Evolutionary conservation across 1,139 yeast species (phyloP), one percentile per base, ranked within the genome.

Genomic region (Suhomyces wounanorum): DNA sequence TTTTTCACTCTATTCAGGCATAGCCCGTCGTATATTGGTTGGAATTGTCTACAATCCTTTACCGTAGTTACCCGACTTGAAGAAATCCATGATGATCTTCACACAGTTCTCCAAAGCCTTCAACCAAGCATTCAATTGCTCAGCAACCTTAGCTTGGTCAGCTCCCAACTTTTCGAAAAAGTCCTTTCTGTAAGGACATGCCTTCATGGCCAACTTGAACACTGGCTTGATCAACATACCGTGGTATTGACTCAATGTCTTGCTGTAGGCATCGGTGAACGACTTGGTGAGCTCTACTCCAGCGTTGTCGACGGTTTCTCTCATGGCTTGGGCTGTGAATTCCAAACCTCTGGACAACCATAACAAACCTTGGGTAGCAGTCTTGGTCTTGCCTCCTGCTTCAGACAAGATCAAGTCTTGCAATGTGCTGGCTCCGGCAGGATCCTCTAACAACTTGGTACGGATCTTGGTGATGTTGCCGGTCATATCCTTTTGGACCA

Each of bases 181-280:
- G 64, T 85, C 96, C 68, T 84, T 84, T 74, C 97, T 83, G 72
- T 89, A 90, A 31, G 97, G 97, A 70, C 96, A 89, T 1, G 96
- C 96, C 70, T 89, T 89, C 97, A 90, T 90, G 51, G 97, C 97
- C 66, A 91, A 79, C 78, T 88, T 89, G 80, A 90, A 91, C 53
- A 90, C 83, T 26, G 96, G 96, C 65, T 87, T 87, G 57, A 90
- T 78, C 64, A 90, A 75, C 79, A 90, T 83, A 52, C 87, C 85
- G 72, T 90, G 97, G 71, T 83, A 84, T 69, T 90, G 84, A 52
- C 88, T 80, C 67, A 90, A 80, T 3, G 97, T 90, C 69, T 85
- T 86, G 55, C 78, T 66, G 74, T 90, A 90, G 25, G 96, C 89
- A 60, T 85, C 88, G 49, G 94, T 88, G 77, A 90, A 90, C 16